Evolutionary conservation across 176 grass and related monocot genomes (phyloP), one percentile per base, ranked within the genome.

Genomic region (Oryza glumipatula): DNA sequence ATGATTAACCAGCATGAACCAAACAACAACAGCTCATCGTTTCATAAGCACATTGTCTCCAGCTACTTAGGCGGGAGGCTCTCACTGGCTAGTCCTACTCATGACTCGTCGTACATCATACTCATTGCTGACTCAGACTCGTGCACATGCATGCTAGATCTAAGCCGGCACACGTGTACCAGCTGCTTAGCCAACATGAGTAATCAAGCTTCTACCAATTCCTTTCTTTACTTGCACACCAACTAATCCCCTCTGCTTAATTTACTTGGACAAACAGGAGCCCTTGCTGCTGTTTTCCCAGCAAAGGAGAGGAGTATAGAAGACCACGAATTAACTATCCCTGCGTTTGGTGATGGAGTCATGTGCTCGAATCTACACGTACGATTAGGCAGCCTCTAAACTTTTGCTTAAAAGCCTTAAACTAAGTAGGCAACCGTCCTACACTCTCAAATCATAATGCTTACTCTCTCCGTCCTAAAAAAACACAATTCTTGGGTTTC

Each of bases 301-400:
- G 72, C 78, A 82, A 58, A 23, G 32, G 54, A 35, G 48, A 11
- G 11, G 24, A 36, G 76, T 13, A 63, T 11, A 11, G 58, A 11
- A 23, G 58, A 63, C n/a, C 47, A 52, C 14, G 16, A 51, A 51
- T 74, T 52, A 73, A 74, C 77, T 73, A 67, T 23, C 46, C 44
- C 24, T 3, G 26, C 44, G 24, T 12, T 12, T 3, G 63, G 35
- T 12, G 24, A 15, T 68, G 45, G 68, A 28, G 68, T 2, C 78
- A 73, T 73, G 86, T 73, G 86, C 56, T 56, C 58, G 68, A 88
- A 88, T 88, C 80, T 54, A 16, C 70, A n/a, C 61, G 39, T 67
- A 79, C 24, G 23, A 12, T 10, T 64, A 73, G 33, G 66, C 72
- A 49, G 7, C 28, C 63, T 43, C 17, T 51, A 71, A 69, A 11